These are phyloP conservation scores for Cystobasidium ongulense DNA, from an alignment of 768 basidiomycete genomes.

Conservation along the genomic window DNA sequence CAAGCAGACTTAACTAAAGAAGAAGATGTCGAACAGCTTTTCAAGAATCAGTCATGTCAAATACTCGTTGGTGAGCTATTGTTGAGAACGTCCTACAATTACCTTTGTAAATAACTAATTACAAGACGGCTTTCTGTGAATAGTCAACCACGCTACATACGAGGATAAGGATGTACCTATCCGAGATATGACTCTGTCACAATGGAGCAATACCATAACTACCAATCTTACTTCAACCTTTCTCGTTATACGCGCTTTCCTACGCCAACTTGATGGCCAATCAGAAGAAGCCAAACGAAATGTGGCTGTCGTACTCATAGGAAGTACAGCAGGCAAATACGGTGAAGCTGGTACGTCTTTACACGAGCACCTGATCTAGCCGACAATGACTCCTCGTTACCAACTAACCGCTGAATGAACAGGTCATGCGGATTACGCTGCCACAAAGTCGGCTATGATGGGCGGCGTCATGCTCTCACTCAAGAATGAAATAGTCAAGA, in stretches of 20 bases:
- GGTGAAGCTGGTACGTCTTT: constrained; percentile 57
- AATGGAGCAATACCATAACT: constrained; percentile 58
- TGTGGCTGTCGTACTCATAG: constrained; percentile 59
- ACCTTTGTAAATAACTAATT: too few relatives aligned
- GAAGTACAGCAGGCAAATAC: constrained; percentile 64
- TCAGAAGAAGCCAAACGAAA: constrained; percentile 51
- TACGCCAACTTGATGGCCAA: constrained; percentile 50
- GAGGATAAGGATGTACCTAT: constrained; percentile 50
- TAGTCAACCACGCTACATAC: constrained; percentile 43
- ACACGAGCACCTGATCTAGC: not conserved
- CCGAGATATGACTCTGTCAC: constrained; percentile 55
- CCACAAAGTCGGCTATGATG: constrained; percentile 35
- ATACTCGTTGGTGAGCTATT: constrained; percentile 16
- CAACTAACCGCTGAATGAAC: not conserved
- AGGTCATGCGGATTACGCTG: constrained; percentile 38
- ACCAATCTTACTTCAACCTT: constrained; percentile 57
- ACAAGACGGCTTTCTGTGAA: too few relatives aligned
- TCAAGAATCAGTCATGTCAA: constrained; percentile 42
- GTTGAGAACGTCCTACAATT: too few relatives aligned
- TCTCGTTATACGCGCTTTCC: constrained; percentile 58
- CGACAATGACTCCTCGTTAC: not conserved
- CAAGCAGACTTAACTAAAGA: constrained; percentile 60
- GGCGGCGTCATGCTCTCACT: constrained; percentile 56
- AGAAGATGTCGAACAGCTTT: constrained; percentile 52
- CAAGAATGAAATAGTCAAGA: constrained; percentile 73